Conservation (phyloP, 1,284 basidiomycete species). For the Apiotrichum akiyoshidainum region DNA sequence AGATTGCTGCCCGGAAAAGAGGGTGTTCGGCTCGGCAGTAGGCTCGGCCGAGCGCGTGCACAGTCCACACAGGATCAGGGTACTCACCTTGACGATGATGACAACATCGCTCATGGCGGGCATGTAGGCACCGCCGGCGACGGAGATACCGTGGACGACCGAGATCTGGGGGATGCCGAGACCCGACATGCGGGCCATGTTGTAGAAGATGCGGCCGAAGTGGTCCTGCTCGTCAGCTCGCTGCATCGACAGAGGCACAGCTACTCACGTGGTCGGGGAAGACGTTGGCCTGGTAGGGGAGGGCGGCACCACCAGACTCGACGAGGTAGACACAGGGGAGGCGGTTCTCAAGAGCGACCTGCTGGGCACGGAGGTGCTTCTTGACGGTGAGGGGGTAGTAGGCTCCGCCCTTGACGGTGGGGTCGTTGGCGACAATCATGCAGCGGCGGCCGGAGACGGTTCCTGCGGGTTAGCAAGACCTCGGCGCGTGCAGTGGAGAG, state of each 20-base stretch:
- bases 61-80: too few species aligned
- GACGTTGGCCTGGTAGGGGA: conserved; percentile 89
- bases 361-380: conserved; percentile 91
- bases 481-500: too few species aligned
- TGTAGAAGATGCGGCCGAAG: conserved; percentile 95
- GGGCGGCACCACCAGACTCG: conserved; percentile 71
- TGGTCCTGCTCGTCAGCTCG: conserved; percentile 57
- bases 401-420: conserved; percentile 87
- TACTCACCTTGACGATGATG: conserved; percentile 66
- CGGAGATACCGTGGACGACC: conserved; percentile 89
- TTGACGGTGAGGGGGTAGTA: conserved; percentile 93
- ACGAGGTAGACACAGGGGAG: conserved; percentile 84
- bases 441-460: conserved; percentile 75
- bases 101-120: conserved; percentile 97
- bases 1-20: not conserved
- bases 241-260: not conserved
- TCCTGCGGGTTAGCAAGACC: conserved; percentile 18
- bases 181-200: conserved; percentile 84
- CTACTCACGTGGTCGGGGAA: conserved; percentile 34
- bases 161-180: conserved; percentile 87
- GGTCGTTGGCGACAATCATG: conserved; percentile 87
- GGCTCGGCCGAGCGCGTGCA: too few species aligned
- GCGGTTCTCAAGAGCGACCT: conserved; percentile 83
- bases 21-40: not conserved
- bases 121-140: conserved; percentile 75